Base-by-base conservation (phyloP, 2,329 filamentous ascomycete species). In the Beauveria sp. region DNA sequence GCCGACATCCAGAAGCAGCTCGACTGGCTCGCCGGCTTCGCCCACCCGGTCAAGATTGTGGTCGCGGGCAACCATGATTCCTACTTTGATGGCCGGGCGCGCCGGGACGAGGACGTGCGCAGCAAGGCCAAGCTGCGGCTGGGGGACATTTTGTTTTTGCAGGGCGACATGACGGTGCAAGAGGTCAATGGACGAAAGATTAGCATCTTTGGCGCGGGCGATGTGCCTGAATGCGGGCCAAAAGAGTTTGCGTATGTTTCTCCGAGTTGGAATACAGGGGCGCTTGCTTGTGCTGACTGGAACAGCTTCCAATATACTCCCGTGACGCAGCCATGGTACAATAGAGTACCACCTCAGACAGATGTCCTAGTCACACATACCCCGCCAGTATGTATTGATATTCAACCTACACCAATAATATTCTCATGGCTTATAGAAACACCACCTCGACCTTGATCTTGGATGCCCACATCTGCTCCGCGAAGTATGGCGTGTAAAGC, bases 1-100 rank as follows among this genome's bases (percentile, higher is more conserved):
- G 78, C 79, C 14, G 88, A 91, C 64, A 87, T 98, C 61, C 91
- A 96, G 76, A 78, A 77, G n/a, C 88, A 95, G 68, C 79, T 97
- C 49, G 84, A 96, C 77, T 97, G 91, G 91, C 79, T 97, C 14
- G 82, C 80, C 52, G 78, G 79, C 3, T 82, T 93, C 8, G 89
- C 90, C 0, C 91, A 96, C 70, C 76, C 77, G 42, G 83, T 96
- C 73, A 96, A 96, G 74, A 80, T 97, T 26, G 83, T 93, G 42
- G 86, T 98, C 38, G 85, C 86, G 38, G 93, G 93, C 1, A 97
- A 97, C 71, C 93, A 97, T 73, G 93, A 97, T 71, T 88, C 85
- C 68, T 96, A 86, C 78, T 89, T 96, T 64, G 93, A 96, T 73
- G 78, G 83, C 26, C 78, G 79, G 40, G 86, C 85, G 16, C 81